phyloP scores from a whole-genome alignment of 2,329 filamentous ascomycete species.

The Aspergillus neoniger region DNA sequence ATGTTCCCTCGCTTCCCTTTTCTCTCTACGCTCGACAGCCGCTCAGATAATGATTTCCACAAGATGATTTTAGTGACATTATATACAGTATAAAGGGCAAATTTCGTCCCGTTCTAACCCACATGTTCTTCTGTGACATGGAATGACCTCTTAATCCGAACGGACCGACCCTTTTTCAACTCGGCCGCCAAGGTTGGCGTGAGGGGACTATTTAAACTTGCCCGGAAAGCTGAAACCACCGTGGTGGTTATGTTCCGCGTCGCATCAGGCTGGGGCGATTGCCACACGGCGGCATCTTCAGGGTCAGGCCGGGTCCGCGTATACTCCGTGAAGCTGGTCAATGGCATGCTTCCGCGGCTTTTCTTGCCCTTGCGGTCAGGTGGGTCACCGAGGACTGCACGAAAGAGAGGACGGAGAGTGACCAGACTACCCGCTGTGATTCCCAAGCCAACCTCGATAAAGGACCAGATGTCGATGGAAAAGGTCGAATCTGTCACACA shows the following conservation, averaged over 20 bases:
- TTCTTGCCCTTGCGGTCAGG: background rate
- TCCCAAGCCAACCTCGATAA: constrained; percentile 32
- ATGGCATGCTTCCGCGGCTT: background rate
- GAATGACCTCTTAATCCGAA: background rate
- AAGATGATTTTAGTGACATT: too few species aligned
- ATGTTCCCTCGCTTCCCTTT: too few species aligned
- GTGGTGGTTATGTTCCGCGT: background rate
- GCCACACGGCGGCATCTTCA: background rate
- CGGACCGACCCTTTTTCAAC: background rate
- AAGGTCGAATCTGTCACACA: constrained; percentile 36
- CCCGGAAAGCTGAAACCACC: background rate
- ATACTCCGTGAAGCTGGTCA: background rate
- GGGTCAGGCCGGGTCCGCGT: background rate
- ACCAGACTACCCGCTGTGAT: constrained; percentile 49
- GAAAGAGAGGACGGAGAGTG: constrained; percentile 49
- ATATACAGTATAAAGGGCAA: too few species aligned
- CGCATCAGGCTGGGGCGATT: background rate
- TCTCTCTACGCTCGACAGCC: too few species aligned
- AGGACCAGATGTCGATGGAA: constrained; percentile 43
- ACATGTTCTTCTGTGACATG: background rate
- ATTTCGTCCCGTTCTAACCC: background rate
- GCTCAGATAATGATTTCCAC: too few species aligned
- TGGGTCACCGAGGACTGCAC: constrained; percentile 14
- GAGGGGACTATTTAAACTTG: background rate
- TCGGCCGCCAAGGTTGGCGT: background rate